Percentiles rank a stretch among this genome's conserved stretches.
phyloP scores from a whole-genome alignment of 2,329 filamentous ascomycete species.

The Herpotrichia juniperi region DNA sequence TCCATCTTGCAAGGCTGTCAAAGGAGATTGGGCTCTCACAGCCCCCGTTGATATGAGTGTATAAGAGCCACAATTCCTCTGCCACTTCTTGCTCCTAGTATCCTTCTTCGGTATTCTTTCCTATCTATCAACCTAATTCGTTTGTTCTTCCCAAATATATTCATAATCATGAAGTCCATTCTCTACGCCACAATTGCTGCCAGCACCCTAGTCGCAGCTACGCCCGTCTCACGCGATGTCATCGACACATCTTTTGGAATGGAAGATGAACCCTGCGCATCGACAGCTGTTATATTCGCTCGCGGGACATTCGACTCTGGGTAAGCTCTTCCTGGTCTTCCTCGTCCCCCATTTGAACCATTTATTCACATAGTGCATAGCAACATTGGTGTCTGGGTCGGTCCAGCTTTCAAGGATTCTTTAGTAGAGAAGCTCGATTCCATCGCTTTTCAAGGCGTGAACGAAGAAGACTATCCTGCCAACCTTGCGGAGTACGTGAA shows the following conservation, averaged over 20 bases:
- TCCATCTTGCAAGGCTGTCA: too few species aligned
- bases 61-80: not conserved
- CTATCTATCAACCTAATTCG: not conserved
- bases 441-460: not conserved
- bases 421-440: not conserved
- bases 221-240: slow-evolving; percentile 1
- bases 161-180: not conserved
- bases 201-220: not conserved
- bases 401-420: slow-evolving; percentile 7
- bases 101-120: not conserved
- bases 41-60: not conserved
- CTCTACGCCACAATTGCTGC: not conserved
- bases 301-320: slow-evolving; percentile 19
- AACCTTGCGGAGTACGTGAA: not conserved
- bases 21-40: not conserved
- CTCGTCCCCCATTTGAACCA: not conserved
- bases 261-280: slow-evolving; percentile 10
- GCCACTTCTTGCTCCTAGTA: not conserved
- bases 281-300: slow-evolving; percentile 13
- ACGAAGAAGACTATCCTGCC: not conserved
- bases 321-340: not conserved
- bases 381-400: slow-evolving; percentile 18
- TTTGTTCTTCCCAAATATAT: not conserved
- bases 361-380: not conserved
- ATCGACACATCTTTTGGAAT: slow-evolving; percentile 9